These are phyloP conservation scores for Tetracladium maxilliforme DNA, from an alignment of 2,329 filamentous ascomycete species.

Conservation along the genomic window DNA sequence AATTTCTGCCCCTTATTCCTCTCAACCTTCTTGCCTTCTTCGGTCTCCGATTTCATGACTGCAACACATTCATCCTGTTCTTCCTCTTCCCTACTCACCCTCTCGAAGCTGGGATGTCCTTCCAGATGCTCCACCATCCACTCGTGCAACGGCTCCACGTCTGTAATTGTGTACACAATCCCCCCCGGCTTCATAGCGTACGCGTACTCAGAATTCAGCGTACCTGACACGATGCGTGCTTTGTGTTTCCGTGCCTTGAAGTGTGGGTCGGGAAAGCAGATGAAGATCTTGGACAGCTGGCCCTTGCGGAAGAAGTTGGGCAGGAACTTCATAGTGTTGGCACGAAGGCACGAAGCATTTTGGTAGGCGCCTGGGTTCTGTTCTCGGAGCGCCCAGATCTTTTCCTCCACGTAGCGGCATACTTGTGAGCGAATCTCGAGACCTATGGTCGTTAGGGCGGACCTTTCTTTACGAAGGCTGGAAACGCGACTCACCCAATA, in stretches of 20 bases:
- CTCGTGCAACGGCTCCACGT: constrained; percentile 82
- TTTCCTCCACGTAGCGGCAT: constrained; percentile 77
- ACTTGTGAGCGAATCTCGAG: constrained; percentile 90
- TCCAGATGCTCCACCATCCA: constrained; percentile 90
- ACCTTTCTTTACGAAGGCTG: background rate
- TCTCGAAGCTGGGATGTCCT: constrained; percentile 63
- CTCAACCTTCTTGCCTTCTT: constrained; percentile 93
- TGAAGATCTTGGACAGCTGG: constrained; percentile 83
- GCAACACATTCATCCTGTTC: constrained; percentile 56
- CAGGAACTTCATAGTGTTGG: constrained; percentile 99
- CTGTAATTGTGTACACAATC: constrained; percentile 89
- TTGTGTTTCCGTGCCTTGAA: constrained; percentile 98
- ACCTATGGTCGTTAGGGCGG: constrained; percentile 28
- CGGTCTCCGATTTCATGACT: constrained; percentile 72
- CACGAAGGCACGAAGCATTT: constrained; percentile 78
- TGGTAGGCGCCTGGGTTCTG: constrained; percentile 54
- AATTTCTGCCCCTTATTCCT: constrained; percentile 85
- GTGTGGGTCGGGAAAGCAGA: constrained; percentile 96
- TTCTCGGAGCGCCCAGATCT: constrained; percentile 65
- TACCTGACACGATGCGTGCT: constrained; percentile 79
- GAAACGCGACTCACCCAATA: constrained; percentile 48
- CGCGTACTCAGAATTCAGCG: constrained; percentile 85
- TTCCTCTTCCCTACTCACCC: constrained; percentile 52
- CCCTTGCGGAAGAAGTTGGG: constrained; percentile 82
- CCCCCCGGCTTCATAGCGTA: constrained; percentile 74